Base-by-base conservation (phyloP, 441 rosid species). In the Euphorbia celastroides region DNA sequence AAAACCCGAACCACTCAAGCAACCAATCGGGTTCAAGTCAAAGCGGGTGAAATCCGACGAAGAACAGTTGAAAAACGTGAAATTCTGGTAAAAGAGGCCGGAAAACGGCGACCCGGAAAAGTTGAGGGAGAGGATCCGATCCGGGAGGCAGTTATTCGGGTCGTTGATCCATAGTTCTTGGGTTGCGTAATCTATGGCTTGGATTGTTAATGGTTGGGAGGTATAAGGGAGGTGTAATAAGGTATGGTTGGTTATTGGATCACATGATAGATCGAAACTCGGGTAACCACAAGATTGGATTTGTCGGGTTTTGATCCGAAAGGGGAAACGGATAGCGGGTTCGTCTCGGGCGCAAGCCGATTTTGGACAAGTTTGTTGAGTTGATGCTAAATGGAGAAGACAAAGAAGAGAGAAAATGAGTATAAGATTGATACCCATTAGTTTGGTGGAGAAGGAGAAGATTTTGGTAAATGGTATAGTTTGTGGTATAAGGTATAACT, bases 21-120 rank as follows among this genome's bases (percentile, higher is more conserved):
- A 92, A 58, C 81, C 78, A 16, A 89, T 80, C 1, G 92, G 84
- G 32, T 80, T 71, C 26, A 84, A 70, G 41, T 42, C 38, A 44
- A 60, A 75, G 22, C 13, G 38, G 19, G 52, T 69, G 48, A 70
- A 74, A 34, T 70, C 65, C 0, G 60, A 70, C 0, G 85, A 74
- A 2, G 90, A 80, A 67, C 98, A 92, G 31, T 78, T 86, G 32
- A 88, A 88, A 74, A 89, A 82, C 0, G 83, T 74, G 72, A 83
- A 92, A 1, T 66, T 34, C 32, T 76, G 81, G 14, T n/a, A 26
- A 66, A 76, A 72, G 55, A 74, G 78, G 2, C 55, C 67, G 7
- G 27, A 17, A 44, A 89, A 89, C 27, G 84, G 87, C 30, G 90
- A 76, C 50, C 72, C 57, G 0, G 83, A 60, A 67, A 89, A 84